phyloP scores from a whole-genome alignment of 805 yeast genomes.

The Yarrowia porcina region DNA sequence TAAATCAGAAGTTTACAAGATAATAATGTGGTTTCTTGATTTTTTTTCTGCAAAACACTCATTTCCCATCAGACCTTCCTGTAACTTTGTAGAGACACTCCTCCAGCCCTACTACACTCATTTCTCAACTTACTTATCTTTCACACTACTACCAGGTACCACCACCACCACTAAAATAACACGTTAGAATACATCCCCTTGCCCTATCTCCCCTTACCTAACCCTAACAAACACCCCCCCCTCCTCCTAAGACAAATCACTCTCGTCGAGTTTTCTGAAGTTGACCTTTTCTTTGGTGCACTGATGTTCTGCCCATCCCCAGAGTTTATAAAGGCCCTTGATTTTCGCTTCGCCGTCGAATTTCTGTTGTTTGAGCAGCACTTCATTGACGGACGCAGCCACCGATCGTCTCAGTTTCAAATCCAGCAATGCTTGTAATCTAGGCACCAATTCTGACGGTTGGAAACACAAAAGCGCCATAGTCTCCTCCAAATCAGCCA shows the following conservation, averaged over 20 bases:
- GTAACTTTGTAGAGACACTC: too few relatives aligned
- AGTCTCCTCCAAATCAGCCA: constrained; percentile 73
- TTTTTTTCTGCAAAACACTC: too few relatives aligned
- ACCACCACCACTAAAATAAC: too few relatives aligned
- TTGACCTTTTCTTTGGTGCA: constrained; percentile 42
- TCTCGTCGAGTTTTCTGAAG: constrained; percentile 38
- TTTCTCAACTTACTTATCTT: too few relatives aligned
- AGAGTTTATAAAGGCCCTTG: constrained; percentile 55
- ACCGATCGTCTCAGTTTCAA: constrained; percentile 60
- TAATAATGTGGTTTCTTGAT: too few relatives aligned
- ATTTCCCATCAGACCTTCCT: too few relatives aligned
- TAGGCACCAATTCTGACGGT: constrained; percentile 37
- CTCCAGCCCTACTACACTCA: too few relatives aligned
- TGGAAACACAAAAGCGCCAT: constrained; percentile 72
- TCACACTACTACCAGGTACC: too few relatives aligned
- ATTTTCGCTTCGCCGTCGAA: constrained; percentile 41
- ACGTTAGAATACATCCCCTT: too few relatives aligned
- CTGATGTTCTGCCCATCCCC: constrained; percentile 61
- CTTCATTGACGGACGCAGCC: constrained; percentile 66
- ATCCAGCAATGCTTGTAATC: constrained; percentile 55
- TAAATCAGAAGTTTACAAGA: too few relatives aligned
- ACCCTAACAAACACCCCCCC: too few relatives aligned
- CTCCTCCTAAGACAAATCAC: constrained; percentile 28
- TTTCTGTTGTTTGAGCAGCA: constrained; percentile 49
- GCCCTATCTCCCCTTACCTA: too few relatives aligned